Percentiles rank a stretch among this genome's conserved stretches.
These are phyloP conservation scores for Acephala macrosclerotiorum DNA, from an alignment of 2,329 filamentous ascomycete genomes.

Conservation along the genomic window DNA sequence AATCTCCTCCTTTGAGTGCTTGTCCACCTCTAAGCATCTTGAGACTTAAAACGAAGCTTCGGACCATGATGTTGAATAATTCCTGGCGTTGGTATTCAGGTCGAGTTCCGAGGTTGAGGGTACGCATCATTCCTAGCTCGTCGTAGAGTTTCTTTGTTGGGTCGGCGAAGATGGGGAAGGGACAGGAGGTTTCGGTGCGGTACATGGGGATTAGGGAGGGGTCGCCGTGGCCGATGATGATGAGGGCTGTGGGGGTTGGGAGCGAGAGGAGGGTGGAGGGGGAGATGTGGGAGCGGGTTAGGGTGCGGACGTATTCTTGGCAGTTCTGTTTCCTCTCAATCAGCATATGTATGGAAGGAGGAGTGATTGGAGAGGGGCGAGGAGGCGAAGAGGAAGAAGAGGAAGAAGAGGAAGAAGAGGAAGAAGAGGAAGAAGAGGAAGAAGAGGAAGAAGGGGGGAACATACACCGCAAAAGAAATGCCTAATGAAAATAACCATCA, in stretches of 20 bases:
- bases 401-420: background rate
- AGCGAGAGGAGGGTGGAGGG: constrained; percentile 42
- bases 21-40: constrained; percentile 48
- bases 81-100: constrained; percentile 58
- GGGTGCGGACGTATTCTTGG: constrained; percentile 45
- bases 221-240: constrained; percentile 63
- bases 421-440: too few species aligned
- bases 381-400: background rate
- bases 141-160: constrained; percentile 60
- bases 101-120: constrained; percentile 52
- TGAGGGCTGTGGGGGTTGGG: constrained; percentile 47
- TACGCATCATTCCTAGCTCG: constrained; percentile 60
- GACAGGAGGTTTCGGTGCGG: constrained; percentile 52
- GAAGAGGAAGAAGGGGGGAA: constrained; percentile 4
- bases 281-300: constrained; percentile 41
- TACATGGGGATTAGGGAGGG: constrained; percentile 63
- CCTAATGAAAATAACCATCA: constrained; percentile 46
- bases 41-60: constrained; percentile 53
- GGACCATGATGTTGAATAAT: constrained; percentile 47
- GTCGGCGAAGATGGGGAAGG: constrained; percentile 65
- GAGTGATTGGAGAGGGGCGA: too few species aligned
- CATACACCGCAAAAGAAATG: constrained; percentile 49
- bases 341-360: too few species aligned
- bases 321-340: constrained; percentile 44
- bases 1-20: constrained; percentile 57